A percentile compares a stretch with the other conserved stretches of the same genome.
These are phyloP conservation scores for Hymenoscyphus repandus DNA, from an alignment of 2,329 filamentous ascomycete genomes.

Conservation along the genomic window DNA sequence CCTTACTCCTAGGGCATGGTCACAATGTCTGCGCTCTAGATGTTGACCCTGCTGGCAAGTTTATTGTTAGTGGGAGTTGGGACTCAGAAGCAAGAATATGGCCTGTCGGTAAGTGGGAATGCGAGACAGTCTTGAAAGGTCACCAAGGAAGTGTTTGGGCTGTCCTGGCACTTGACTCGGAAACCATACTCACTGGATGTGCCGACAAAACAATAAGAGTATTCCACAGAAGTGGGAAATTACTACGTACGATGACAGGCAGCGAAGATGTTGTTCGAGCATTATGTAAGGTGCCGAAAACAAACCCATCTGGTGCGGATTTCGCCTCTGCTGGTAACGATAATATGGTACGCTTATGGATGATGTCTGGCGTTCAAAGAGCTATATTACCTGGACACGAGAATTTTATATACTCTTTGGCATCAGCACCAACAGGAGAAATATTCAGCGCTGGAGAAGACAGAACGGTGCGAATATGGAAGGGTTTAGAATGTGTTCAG, in stretches of 20 bases:
- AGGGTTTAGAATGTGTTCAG: conserved; percentile 75
- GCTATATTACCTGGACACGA: conserved; percentile 82
- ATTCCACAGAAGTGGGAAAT: conserved; percentile 61
- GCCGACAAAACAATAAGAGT: conserved; percentile 87
- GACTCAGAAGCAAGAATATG: conserved; percentile 84
- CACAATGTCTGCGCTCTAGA: conserved; percentile 87
- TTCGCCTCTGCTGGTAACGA: conserved; percentile 95
- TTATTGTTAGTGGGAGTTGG: conserved; percentile 90
- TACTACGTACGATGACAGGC: conserved; percentile 60
- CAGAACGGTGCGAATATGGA: conserved; percentile 88
- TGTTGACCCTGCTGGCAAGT: conserved; percentile 64
- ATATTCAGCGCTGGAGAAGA: conserved; percentile 91
- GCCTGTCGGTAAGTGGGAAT: conserved; percentile 81
- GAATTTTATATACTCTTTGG: conserved; percentile 87
- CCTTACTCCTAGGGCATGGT: conserved; percentile 78
- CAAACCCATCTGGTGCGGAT: conserved; percentile 77
- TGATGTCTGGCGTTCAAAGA: conserved; percentile 68
- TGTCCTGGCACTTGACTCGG: conserved; percentile 76
- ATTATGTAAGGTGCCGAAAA: conserved; percentile 72
- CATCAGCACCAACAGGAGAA: conserved; percentile 74
- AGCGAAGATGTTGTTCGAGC: conserved; percentile 82
- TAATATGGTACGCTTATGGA: conserved; percentile 83
- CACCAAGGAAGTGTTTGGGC: conserved; percentile 85
- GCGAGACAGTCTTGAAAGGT: conserved; percentile 63
- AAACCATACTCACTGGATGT: conserved; percentile 82